Percentiles rank a stretch among this genome's conserved stretches.
Conservation (phyloP, 2,329 filamentous ascomycete species). For the Byssoonygena ceratinophila region DNA sequence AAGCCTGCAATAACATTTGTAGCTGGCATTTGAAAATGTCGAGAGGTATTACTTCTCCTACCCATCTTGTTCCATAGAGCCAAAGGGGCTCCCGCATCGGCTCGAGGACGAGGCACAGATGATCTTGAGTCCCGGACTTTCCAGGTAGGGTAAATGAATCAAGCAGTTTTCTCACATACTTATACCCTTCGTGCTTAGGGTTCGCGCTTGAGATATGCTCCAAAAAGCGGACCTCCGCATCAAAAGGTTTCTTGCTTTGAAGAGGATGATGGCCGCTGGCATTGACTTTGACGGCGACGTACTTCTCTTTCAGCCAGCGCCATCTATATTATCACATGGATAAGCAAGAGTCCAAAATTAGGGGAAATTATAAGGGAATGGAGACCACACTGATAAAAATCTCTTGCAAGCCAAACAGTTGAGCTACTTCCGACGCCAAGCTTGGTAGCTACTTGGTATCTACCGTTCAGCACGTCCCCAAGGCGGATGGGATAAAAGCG, state of each 20-base stretch:
- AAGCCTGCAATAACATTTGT: conserved; percentile 30
- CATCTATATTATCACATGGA: conserved; percentile 18
- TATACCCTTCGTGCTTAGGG: conserved; percentile 23
- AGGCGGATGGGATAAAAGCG: conserved; percentile 8
- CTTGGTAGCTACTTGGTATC: conserved; percentile 17
- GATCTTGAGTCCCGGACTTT: conserved; percentile 14
- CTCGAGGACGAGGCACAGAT: conserved; percentile 31
- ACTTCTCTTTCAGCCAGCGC: conserved; percentile 22
- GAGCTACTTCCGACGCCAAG: conserved; percentile 18
- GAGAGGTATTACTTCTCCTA: conserved; percentile 22
- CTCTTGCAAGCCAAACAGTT: conserved; percentile 18
- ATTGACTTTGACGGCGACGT: conserved; percentile 30
- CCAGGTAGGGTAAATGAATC: conserved; percentile 25
- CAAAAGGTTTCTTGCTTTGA: conserved; percentile 8
- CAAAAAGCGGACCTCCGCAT: not conserved
- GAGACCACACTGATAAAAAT: conserved; percentile 7
- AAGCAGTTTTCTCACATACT: conserved; percentile 24
- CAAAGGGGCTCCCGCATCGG: conserved; percentile 31
- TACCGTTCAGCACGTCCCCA: conserved; percentile 1
- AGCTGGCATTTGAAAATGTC: conserved; percentile 28
- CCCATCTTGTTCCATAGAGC: conserved; percentile 22
- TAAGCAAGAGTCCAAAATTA: not conserved
- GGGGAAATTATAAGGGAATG: not conserved
- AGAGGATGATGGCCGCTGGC: conserved; percentile 13
- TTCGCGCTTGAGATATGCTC: conserved; percentile 21